Base-by-base conservation (phyloP, 2,329 filamentous ascomycete genomes). In the Arachnopeziza araneosa region DNA sequence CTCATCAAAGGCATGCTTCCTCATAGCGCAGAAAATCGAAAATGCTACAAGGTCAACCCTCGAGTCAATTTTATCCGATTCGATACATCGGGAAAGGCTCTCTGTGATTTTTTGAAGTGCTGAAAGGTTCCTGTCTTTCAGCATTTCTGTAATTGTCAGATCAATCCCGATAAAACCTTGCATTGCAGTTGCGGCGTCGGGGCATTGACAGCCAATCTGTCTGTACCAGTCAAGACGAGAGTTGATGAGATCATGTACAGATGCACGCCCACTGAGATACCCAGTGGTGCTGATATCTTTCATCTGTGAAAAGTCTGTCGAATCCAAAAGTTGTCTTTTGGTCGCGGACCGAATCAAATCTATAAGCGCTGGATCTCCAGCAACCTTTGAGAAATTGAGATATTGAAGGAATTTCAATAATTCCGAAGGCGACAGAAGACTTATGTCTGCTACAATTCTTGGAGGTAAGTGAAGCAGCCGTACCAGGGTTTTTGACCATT, bases 1-100 rank as follows among this genome's bases (percentile, higher is more conserved):
- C 61, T 87, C 83, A 60, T 86, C 83, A 56, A 86, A 80, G 0
- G 80, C 83, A 8, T 77, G 76, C 66, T 80, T 82, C 51, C 83
- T 76, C 36, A 83, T 77, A 0, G 81, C 78, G 60, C 80, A 83
- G 67, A 87, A 85, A 57, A 85, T 75, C 2, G 81, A 77, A 52
- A 86, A 77, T 0, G 79, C 78, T 54, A 86, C 74, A 7, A 86
- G 77, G 63, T 87, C 83, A 0, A 78, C 74, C 58, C 77, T 76
- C 12, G 78, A 66, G 66, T 82, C 77, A 14, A 80, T 70, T 24
- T 55, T 55, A 48, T 24, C 55, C 12, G 24, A 23, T 36, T 64
- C 36, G 19, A 65, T 55, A 44, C 55, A 60, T 8, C 23, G 21
- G n/a, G 32, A 53, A 26, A 67, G 54, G 32, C 22, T 50, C 4